These are phyloP conservation scores for Aspergillus baeticus DNA, from an alignment of 495 filamentous ascomycete species.

Conservation along the genomic window DNA sequence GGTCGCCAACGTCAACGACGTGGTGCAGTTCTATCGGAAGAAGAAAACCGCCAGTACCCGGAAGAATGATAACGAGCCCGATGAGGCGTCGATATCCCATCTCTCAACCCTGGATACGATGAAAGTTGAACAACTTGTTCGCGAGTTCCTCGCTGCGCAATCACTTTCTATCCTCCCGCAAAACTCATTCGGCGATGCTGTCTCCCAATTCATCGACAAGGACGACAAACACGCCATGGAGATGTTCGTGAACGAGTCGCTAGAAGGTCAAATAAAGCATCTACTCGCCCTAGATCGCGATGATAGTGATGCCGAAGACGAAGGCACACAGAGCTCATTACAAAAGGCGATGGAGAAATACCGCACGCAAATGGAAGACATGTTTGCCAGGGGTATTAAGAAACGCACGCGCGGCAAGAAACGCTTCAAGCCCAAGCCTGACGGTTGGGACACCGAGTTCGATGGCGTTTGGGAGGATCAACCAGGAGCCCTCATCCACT, in stretches of 20 bases:
- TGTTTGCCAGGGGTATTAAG: slow-evolving; percentile 66
- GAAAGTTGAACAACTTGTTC: slow-evolving; percentile 83
- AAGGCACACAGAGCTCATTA: slow-evolving; percentile 55
- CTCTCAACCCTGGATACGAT: slow-evolving; percentile 67
- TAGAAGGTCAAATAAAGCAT: slow-evolving; percentile 73
- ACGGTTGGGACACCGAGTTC: slow-evolving; percentile 80
- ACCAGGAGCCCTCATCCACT: slow-evolving; percentile 63
- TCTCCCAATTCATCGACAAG: slow-evolving; percentile 90
- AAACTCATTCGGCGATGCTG: slow-evolving; percentile 88
- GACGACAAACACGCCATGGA: slow-evolving; percentile 94
- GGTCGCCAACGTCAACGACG: slow-evolving; percentile 92
- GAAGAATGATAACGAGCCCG: slow-evolving; percentile 46
- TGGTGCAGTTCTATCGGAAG: slow-evolving; percentile 89
- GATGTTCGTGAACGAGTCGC: slow-evolving; percentile 78
- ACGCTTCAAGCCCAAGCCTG: slow-evolving; percentile 74
- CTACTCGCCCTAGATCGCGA: slow-evolving; percentile 62
- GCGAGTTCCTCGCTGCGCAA: slow-evolving; percentile 80
- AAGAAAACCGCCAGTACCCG: slow-evolving; percentile 53
- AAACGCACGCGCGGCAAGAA: slow-evolving; percentile 57
- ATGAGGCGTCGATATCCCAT: slow-evolving; percentile 58
- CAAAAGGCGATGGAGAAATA: slow-evolving; percentile 69
- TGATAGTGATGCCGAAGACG: slow-evolving; percentile 63
- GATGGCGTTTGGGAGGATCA: slow-evolving; percentile 85
- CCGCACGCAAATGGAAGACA: slow-evolving; percentile 65
- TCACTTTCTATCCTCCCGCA: slow-evolving; percentile 87